Base-by-base conservation (phyloP, 805 yeast species). In the Candida broadrunensis region DNA sequence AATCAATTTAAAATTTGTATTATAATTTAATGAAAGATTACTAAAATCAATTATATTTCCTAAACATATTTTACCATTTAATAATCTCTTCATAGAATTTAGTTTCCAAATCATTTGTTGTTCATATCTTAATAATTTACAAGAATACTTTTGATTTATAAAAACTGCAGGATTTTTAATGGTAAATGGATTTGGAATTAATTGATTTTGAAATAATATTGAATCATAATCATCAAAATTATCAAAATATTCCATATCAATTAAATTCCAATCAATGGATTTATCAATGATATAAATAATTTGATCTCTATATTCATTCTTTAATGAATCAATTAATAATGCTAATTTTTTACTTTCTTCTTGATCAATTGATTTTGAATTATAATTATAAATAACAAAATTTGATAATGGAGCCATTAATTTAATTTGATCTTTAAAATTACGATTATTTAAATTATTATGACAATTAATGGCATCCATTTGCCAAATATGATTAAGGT, bases 1-100 rank as follows among this genome's bases (percentile, higher is more conserved):
- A 45, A 74, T 75, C 12, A 81, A 49, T 32, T 67, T 68, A 79
- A 84, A 81, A 19, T 69, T 58, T 2, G 44, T 45, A 5, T 44
- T 33, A 23, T 38, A 37, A 14, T 36, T 32, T 17, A 15, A 15
- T 5, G 43, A 31, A 27, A 60, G 30, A 21, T 47, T 52, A 38
- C 58, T 55, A 44, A 55, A 63, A 41, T 63, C 67, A 30, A 53
- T 49, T 13, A 58, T 46, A 35, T 58, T 65, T 8, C 72, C 71
- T 25, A 65, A 39, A 39, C 62, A 63, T 19, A 64, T 43, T 31
- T 52, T 51, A 20, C 44, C 42, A n/a, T 46, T 42, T 29, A 58
- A 53, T 6, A 58, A 41, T 59, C 61, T 52, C 38, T 52, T 56
- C 55, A 55, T 49, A 17, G 60, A 55, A 42, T 65, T 61, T 33